A percentile compares a stretch with the other conserved stretches of the same genome.
These are phyloP conservation scores for Claviceps cyperi DNA, from an alignment of 2,329 filamentous ascomycete species.

Conservation along the genomic window DNA sequence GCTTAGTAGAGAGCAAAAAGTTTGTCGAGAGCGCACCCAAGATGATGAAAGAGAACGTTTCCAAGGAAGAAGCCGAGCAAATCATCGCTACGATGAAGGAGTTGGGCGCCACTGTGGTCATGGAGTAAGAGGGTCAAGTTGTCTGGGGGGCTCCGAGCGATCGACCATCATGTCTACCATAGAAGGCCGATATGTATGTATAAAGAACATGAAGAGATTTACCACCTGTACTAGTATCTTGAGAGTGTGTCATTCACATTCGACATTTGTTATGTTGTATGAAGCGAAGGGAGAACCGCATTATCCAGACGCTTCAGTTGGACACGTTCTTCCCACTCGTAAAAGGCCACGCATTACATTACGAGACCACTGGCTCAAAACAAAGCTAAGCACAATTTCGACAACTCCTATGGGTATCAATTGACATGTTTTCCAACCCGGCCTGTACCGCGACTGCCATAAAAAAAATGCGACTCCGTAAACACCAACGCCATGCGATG, in stretches of 20 bases:
- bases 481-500: conserved; percentile 9
- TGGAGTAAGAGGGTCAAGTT: conserved; percentile 52
- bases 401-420: conserved; percentile 15
- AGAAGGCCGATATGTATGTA: conserved; percentile 23
- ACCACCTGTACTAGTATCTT: conserved; percentile 23
- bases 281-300: not conserved
- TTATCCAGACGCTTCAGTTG: not conserved
- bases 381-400: not conserved
- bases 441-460: not conserved
- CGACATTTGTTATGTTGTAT: not conserved
- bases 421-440: conserved; percentile 8
- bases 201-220: conserved; percentile 12
- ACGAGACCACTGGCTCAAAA: not conserved
- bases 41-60: conserved; percentile 96
- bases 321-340: not conserved
- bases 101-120: conserved; percentile 71
- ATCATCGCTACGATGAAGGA: conserved; percentile 91
- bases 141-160: not conserved
- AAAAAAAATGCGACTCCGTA: conserved; percentile 6
- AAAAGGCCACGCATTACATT: not conserved
- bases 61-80: conserved; percentile 99
- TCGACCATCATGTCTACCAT: conserved; percentile 16
- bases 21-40: conserved; percentile 98
- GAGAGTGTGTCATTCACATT: conserved; percentile 5
- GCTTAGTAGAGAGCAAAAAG: conserved; percentile 99